Percentiles rank a stretch among this genome's conserved stretches.
Evolutionary conservation across 441 rosid genomes (phyloP).

Genomic region (Viola pubescens): DNA sequence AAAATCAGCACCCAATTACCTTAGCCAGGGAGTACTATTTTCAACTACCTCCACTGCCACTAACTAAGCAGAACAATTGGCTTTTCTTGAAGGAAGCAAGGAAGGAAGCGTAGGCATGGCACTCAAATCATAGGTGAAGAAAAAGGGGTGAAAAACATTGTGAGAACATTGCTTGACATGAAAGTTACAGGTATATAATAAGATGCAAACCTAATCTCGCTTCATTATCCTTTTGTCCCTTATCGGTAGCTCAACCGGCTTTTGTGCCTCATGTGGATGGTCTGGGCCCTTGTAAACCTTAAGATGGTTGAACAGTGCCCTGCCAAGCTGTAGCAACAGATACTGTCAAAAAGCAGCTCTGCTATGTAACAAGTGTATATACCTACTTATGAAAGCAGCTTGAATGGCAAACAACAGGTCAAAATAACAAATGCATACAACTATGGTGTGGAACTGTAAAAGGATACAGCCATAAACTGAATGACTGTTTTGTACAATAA

Average conservation of each 20-base stretch:
- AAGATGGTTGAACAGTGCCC: conserved; percentile 85
- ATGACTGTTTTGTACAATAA: no score
- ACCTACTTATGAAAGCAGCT: not conserved
- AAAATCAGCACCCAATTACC: conserved; percentile 6
- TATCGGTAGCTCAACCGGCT: conserved; percentile 73
- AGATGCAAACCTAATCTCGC: conserved; percentile 26
- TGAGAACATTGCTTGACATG: conserved; percentile 13
- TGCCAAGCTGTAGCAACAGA: conserved; percentile 67
- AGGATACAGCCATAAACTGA: no score
- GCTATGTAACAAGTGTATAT: not conserved
- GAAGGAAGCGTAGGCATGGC: conserved; percentile 6
- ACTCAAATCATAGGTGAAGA: not conserved
- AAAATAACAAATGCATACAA: not conserved
- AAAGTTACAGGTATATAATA: conserved; percentile 8
- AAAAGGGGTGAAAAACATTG: not conserved
- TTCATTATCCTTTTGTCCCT: conserved; percentile 78
- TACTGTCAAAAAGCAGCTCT: not conserved
- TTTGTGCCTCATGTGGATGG: conserved; percentile 91
- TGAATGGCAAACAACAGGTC: not conserved
- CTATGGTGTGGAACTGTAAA: no score
- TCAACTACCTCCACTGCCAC: conserved; percentile 15
- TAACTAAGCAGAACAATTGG: conserved; percentile 11
- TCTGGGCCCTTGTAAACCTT: conserved; percentile 90
- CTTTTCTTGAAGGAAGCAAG: not conserved
- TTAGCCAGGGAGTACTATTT: conserved; percentile 7